Percentiles rank a stretch among this genome's conserved stretches.
Evolutionary conservation across 495 filamentous ascomycete genomes (phyloP).

Genomic region (Friedmanniomyces simplex): DNA sequence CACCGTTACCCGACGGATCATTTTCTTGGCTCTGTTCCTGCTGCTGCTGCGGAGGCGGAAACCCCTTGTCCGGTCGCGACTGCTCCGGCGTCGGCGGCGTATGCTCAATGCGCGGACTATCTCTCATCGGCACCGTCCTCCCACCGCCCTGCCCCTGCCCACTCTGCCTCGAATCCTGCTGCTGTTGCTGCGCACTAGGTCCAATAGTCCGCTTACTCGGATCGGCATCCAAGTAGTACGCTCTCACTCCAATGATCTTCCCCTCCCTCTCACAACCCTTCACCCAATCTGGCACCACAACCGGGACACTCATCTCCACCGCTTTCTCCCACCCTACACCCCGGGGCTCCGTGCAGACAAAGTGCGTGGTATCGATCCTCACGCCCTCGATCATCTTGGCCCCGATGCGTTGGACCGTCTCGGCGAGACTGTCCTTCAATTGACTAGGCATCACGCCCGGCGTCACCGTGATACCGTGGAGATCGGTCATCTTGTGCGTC

Average conservation of each 20-base stretch:
- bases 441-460: conserved; percentile 72
- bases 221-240: conserved; percentile 90
- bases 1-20: not conserved
- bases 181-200: conserved; percentile 25
- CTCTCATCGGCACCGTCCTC: conserved; percentile 10
- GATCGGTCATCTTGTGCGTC: conserved; percentile 98
- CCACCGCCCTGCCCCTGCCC: not conserved
- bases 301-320: conserved; percentile 94
- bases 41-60: not conserved
- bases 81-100: conserved; percentile 36
- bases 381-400: conserved; percentile 86
- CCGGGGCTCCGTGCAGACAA: conserved; percentile 92
- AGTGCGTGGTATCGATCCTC: conserved; percentile 95
- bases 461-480: conserved; percentile 91
- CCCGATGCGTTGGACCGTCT: conserved; percentile 76
- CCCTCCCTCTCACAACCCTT: conserved; percentile 89
- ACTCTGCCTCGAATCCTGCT: conserved; percentile 3
- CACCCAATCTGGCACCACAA: conserved; percentile 96
- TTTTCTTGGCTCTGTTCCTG: not conserved
- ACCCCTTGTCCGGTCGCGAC: conserved; percentile 7
- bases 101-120: conserved; percentile 34
- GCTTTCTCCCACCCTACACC: conserved; percentile 90
- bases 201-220: conserved; percentile 53
- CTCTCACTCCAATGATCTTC: conserved; percentile 83
- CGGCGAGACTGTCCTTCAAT: conserved; percentile 59